Conservation (phyloP, 1,284 basidiomycete genomes). For the Exobasidium rhododendri region DNA sequence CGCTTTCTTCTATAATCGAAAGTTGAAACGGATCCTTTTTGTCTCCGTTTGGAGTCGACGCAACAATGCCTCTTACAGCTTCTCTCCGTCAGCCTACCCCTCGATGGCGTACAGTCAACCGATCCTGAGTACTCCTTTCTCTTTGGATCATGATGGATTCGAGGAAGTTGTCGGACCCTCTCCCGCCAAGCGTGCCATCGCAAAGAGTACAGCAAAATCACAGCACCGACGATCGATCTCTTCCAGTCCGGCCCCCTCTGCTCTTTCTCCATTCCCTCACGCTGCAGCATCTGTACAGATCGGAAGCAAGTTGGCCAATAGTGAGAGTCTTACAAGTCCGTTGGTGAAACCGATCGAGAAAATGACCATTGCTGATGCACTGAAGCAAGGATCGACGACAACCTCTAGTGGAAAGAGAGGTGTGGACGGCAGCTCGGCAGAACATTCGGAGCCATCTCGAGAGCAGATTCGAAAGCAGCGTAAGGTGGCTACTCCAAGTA, state of each 20-base stretch:
- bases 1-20: constrained; percentile 95
- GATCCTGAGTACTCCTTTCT: neutral
- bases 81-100: constrained; percentile 6
- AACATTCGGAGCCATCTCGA: neutral
- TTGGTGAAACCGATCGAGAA: constrained; percentile 21
- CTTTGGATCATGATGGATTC: constrained; percentile 8
- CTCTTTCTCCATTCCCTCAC: constrained; percentile 51
- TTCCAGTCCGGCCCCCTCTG: constrained; percentile 46
- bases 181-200: constrained; percentile 40
- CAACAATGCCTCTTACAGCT: constrained; percentile 4
- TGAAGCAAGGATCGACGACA: neutral
- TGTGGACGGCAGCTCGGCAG: neutral
- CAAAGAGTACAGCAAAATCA: constrained; percentile 16
- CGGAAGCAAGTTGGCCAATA: neutral
- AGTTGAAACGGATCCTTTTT: constrained; percentile 84
- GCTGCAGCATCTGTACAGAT: constrained; percentile 25
- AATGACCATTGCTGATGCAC: constrained; percentile 23
- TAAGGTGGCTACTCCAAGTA: neutral
- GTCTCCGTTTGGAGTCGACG: constrained; percentile 71
- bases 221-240: constrained; percentile 28
- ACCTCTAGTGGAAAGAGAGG: constrained; percentile 1
- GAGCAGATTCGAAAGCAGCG: neutral
- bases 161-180: constrained; percentile 20
- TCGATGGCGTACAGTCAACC: neutral
- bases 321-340: neutral